Base-by-base conservation (phyloP, 805 yeast genomes). In the Zygoascus bituminiphila region DNA sequence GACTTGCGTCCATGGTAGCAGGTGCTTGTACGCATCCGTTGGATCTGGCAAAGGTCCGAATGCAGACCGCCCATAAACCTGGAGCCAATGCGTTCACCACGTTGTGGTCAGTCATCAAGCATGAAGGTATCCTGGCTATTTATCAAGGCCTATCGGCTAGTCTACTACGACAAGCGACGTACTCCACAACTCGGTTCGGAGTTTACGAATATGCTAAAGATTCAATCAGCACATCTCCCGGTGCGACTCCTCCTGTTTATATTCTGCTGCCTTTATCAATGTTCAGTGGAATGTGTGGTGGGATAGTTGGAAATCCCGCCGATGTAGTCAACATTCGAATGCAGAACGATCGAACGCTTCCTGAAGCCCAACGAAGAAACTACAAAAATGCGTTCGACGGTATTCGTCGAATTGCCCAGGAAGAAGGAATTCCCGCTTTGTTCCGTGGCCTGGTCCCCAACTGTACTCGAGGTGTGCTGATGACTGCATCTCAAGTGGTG, bases 401-500 rank as follows among this genome's bases (percentile, higher is more conserved):
- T 14, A 64, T 88, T 25, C 58, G 62, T 46, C 73, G 82, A 54
- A 79, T 88, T 44, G 57, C 68, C 6, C 68, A 62, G 42, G 79
- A 80, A 31, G 96, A 88, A 61, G 83, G 84, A 14, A 57, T 72
- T 1, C 46, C 58, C 7, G 71, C 87, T 0, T 67, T 84, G 46
- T 79, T 83, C 59, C 72, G 89, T 52, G 96, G 96, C 1, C 71
- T 84, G 49, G 75, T 74, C 9, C 94, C 96, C 15, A 87, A 87
- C 61, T 72, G 85, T 54, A 75, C 79, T 1, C 75, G 96, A 62
- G 95, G 95, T 31, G 77, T 86, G 7, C 70, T 87, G 48, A 87
- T 87, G 96, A 87, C 95, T 0, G 89, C 94, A 0, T 81, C 91
- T 2, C 96, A 87, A 62, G 93, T 86, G 48, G 96, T 86, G 4